Base-by-base conservation (phyloP, 129 eudicot genomes). In the Helichrysum umbraculigerum region DNA sequence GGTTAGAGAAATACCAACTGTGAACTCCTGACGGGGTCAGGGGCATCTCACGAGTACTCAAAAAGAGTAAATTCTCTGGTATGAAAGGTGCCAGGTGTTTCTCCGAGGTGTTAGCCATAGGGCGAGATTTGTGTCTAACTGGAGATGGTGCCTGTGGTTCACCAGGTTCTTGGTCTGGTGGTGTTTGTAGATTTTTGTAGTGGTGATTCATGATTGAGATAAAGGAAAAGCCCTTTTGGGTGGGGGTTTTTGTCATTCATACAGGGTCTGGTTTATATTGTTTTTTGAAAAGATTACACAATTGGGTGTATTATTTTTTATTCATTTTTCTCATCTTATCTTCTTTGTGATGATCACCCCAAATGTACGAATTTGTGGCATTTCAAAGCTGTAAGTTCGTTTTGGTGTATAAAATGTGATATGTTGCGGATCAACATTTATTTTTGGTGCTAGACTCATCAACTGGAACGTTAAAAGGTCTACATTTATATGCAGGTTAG, bases 11-110 rank as follows among this genome's bases (percentile, higher is more conserved):
- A 16, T 70, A 16, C 68, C 66, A 15, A 51, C 51, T 62, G 66
- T 12, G 78, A 68, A 65, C 50, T 78, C 61, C 58, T 76, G 65
- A 76, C 25, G 22, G 58, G 76, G 85, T 82, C 66, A 57, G 72
- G 35, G 76, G 71, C 50, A 57, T 25, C 60, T 59, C 25, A 2
- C 22, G 39, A 61, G 77, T 81, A 52, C 52, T 78, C 52, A 10
- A 61, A 30, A 44, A 25, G 84, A 68, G 84, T 60, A 32, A 29
- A 33, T 60, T 75, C 22, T 75, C 50, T 75, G 74, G 78, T 73
- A 72, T 72, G 78, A 73, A 52, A 79, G 79, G 74, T 25, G 83
- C 20, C 59, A 33, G 39, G 63, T 29, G 11, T 52, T 70, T 60
- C 39, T 65, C 61, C 15, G 0, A 34, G 0, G 14, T 17, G 22